Evolutionary conservation across 148 eudicot species (phyloP).

Genomic region (Camellia lanceoleosa): DNA sequence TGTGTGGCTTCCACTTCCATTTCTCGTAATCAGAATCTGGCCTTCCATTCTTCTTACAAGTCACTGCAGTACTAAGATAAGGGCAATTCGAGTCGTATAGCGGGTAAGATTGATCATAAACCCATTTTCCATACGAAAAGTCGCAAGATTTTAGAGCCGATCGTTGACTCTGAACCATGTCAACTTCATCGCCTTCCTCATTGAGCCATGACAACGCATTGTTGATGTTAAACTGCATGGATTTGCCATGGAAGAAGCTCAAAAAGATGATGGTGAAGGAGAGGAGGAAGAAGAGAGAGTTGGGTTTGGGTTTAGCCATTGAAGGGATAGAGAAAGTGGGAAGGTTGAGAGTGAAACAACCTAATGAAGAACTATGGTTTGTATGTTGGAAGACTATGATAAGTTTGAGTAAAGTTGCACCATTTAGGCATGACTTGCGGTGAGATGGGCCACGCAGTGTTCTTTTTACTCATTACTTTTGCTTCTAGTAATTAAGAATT

Average conservation of each 20-base stretch:
- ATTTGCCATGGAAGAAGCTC: constrained; percentile 19
- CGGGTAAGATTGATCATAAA: constrained; percentile 71
- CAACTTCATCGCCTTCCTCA: constrained; percentile 44
- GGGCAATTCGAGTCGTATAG: constrained; percentile 74
- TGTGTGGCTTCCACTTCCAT: constrained; percentile 80
- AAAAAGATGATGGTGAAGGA: constrained; percentile 23
- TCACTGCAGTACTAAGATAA: constrained; percentile 59
- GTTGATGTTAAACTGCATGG: constrained; percentile 25
- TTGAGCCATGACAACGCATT: constrained; percentile 40
- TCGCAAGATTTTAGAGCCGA: constrained; percentile 44
- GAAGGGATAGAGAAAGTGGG: neutral
- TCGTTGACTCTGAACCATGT: constrained; percentile 34
- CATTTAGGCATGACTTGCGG: constrained; percentile 5
- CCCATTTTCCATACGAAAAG: constrained; percentile 67
- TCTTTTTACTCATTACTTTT: constrained; percentile 14
- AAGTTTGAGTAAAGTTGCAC: neutral
- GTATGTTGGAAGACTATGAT: neutral
- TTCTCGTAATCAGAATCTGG: constrained; percentile 78
- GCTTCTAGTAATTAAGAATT: constrained; percentile 5
- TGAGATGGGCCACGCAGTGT: neutral
- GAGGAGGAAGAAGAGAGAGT: constrained; percentile 9
- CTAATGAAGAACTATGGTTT: neutral
- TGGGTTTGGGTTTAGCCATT: constrained; percentile 16
- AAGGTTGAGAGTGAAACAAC: neutral
- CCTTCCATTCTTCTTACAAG: constrained; percentile 71